Percentiles rank a stretch among this genome's conserved stretches.
phyloP scores from a whole-genome alignment of 2,329 filamentous ascomycete species.

The Juglanconis juglandina region DNA sequence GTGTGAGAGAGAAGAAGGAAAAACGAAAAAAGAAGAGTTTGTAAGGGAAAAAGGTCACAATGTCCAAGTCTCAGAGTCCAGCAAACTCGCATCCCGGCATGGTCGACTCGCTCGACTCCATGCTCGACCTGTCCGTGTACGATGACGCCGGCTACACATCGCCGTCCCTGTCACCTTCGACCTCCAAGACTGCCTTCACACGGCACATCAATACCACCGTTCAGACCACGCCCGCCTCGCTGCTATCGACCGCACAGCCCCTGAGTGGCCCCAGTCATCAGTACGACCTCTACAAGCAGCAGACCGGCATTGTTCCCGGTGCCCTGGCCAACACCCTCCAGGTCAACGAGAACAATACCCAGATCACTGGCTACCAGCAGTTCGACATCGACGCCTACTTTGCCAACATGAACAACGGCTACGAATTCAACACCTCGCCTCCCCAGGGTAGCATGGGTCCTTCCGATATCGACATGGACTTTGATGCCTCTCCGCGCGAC shows the following conservation, averaged over 20 bases:
- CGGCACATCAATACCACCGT: slow-evolving; percentile 46
- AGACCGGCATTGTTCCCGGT: slow-evolving; percentile 86
- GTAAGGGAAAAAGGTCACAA: background rate
- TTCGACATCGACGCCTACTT: slow-evolving; percentile 47
- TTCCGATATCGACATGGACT: slow-evolving; percentile 67
- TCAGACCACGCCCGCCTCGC: slow-evolving; percentile 45
- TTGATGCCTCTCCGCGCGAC: slow-evolving; percentile 50
- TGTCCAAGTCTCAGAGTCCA: slow-evolving; percentile 26
- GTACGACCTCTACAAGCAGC: slow-evolving; percentile 92
- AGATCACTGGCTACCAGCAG: slow-evolving; percentile 51
- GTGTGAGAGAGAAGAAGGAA: background rate
- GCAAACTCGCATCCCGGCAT: slow-evolving; percentile 33
- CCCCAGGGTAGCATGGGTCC: slow-evolving; percentile 57
- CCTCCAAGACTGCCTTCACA: slow-evolving; percentile 50
- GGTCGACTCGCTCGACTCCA: slow-evolving; percentile 51
- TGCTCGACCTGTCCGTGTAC: slow-evolving; percentile 62
- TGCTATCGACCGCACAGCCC: slow-evolving; percentile 52
- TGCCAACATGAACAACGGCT: slow-evolving; percentile 58
- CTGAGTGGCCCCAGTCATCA: slow-evolving; percentile 85
- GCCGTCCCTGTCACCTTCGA: slow-evolving; percentile 55
- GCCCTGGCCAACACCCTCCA: slow-evolving; percentile 77
- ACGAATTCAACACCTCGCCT: slow-evolving; percentile 70
- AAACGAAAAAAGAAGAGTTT: background rate
- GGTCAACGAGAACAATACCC: slow-evolving; percentile 60
- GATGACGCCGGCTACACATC: slow-evolving; percentile 60